phyloP scores from a whole-genome alignment of 768 basidiomycete species.

The Tricholoma terreum region DNA sequence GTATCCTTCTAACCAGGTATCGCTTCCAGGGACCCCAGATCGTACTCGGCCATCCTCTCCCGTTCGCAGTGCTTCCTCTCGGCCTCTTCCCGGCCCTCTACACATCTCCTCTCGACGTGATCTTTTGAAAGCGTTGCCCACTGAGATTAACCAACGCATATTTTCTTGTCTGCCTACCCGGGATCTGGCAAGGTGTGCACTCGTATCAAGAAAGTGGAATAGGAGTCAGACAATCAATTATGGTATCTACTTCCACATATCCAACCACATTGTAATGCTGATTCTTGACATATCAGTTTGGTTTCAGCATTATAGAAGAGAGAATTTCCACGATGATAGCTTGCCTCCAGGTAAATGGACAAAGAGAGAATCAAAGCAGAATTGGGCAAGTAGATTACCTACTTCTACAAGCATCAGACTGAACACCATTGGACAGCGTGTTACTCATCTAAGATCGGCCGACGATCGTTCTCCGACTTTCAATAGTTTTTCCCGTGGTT shows the following conservation, averaged over 20 bases:
- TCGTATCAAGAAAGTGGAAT: conserved; percentile 84
- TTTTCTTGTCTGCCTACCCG: conserved; percentile 59
- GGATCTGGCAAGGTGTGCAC: conserved; percentile 73
- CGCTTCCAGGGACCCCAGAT: conserved; percentile 64
- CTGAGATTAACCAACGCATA: conserved; percentile 77
- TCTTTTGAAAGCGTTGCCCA: conserved; percentile 70
- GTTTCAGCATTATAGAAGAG: conserved; percentile 90
- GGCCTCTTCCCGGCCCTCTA: conserved; percentile 47
- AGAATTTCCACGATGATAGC: conserved; percentile 79
- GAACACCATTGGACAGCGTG: conserved; percentile 41
- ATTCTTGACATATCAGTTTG: conserved; percentile 55
- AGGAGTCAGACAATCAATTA: conserved; percentile 91
- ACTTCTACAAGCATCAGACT: conserved; percentile 1
- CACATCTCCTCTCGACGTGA: conserved; percentile 47
- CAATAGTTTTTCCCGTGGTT: conserved; percentile 34
- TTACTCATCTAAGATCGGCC: conserved; percentile 42
- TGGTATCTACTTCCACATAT: conserved; percentile 44
- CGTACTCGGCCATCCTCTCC: conserved; percentile 63
- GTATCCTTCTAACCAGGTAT: conserved; percentile 42
- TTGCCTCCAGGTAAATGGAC: conserved; percentile 87
- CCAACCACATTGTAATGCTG: not conserved
- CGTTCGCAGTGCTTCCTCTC: conserved; percentile 42
- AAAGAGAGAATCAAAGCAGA: conserved; percentile 89
- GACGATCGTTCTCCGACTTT: conserved; percentile 39
- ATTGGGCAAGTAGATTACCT: conserved; percentile 59